Evolutionary conservation across 345 rosid genomes (phyloP), one percentile per base, ranked within the genome.

Genomic region (Pistacia integerrima): DNA sequence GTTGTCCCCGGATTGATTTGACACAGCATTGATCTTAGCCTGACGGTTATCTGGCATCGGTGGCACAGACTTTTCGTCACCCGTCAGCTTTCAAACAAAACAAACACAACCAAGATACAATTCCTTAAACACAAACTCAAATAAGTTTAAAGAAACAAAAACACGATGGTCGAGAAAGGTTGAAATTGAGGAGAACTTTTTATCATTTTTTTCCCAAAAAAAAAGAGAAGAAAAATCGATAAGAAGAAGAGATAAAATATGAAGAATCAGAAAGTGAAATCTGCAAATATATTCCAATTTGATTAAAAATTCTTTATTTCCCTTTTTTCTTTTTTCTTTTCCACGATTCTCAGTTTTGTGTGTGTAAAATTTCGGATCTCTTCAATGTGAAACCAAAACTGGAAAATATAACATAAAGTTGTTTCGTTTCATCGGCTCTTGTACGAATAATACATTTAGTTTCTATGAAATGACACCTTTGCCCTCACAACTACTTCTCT

Each of bases 31-130:
- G 90, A 70, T 88, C 75, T 86, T 87, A 64, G 85, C 83, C 86
- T 86, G 87, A 76, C 85, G 89, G 77, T 82, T 82, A 79, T 87
- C 93, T 3, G 97, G 84, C 97, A 91, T 91, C 89, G 79, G 86
- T 85, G 66, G 84, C 73, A 57, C 74, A 59, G 78, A 57, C 63
- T 52, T 75, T 72, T 2, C 49, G 35, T 46, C 68, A 60, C 28
- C 44, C 54, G 67, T 55, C 60, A n/a, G 14, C 41, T 77, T 49
- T 18, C 73, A 70, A 82, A 76, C 76, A 79, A 76, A 74, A 66
- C 55, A 38, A 52, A 70, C 57, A 44, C 62, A 74, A 74, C 78
- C 69, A 74, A 69, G 79, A 69, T 16, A 33, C 16, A 41, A 69
- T 59, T 69, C 54, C 56, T 36, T 4, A 8, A 41, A 57, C 65